Evolutionary conservation across 2,329 filamentous ascomycete species (phyloP).

Genomic region (Fusarium torreyae): DNA sequence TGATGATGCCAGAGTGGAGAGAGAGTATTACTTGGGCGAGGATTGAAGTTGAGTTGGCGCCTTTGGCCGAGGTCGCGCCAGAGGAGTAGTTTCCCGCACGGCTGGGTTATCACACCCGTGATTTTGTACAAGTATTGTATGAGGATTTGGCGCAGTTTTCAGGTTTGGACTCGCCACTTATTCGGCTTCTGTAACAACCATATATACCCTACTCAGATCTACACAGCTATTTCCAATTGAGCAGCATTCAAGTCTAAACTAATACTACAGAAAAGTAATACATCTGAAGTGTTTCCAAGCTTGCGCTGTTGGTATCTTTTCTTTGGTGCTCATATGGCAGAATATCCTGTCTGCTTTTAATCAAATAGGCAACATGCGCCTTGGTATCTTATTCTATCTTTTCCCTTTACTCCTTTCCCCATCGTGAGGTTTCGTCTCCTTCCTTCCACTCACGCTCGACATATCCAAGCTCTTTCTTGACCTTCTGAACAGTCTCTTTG

Average conservation of each 20-base stretch:
- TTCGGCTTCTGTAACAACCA: neutral
- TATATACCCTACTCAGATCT: slow-evolving; percentile 15
- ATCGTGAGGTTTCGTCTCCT: slow-evolving; percentile 87
- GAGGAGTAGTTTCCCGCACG: neutral
- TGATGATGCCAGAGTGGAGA: slow-evolving; percentile 34
- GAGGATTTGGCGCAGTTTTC: neutral
- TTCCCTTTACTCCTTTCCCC: slow-evolving; percentile 69
- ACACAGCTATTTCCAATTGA: neutral
- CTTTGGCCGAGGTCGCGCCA: neutral
- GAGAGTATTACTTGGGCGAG: slow-evolving; percentile 43
- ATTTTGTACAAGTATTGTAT: neutral
- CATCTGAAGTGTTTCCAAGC: neutral
- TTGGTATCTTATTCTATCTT: slow-evolving; percentile 39
- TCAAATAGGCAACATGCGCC: slow-evolving; percentile 9
- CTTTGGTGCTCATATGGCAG: neutral
- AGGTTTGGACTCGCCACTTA: neutral
- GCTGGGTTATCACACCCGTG: neutral
- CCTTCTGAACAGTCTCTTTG: slow-evolving; percentile 80
- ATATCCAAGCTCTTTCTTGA: slow-evolving; percentile 90
- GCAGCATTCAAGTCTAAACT: neutral
- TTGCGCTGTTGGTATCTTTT: slow-evolving; percentile 9
- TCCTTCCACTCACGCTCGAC: slow-evolving; percentile 86
- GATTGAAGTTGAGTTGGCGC: slow-evolving; percentile 29
- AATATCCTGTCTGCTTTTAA: neutral
- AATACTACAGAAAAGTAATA: neutral